Conservation (phyloP, 2,329 filamentous ascomycete genomes). For the Teratosphaeriaceae sp. region DNA sequence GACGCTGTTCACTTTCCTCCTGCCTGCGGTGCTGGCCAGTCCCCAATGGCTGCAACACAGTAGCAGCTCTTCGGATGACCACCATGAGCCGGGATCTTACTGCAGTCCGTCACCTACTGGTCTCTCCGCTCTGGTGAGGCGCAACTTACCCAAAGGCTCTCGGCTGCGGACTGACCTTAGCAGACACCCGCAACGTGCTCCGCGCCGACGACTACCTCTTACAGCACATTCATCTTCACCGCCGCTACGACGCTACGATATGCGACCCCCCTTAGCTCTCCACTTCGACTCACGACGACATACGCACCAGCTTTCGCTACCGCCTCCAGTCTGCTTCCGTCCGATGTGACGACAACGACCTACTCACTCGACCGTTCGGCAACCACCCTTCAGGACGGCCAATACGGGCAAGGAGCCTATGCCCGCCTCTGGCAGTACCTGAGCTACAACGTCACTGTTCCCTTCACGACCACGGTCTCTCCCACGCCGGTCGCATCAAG, state of each 20-base stretch:
- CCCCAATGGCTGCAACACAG: background rate
- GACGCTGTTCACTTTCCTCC: background rate
- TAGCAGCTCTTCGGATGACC: background rate
- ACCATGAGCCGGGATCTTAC: background rate
- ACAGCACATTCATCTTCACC: constrained; percentile 16
- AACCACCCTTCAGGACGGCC: constrained; percentile 14
- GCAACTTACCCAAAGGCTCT: too few relatives aligned
- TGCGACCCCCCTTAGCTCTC: constrained; percentile 15
- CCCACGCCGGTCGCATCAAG: constrained; percentile 26
- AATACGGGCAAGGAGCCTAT: constrained; percentile 18
- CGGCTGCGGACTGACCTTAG: background rate
- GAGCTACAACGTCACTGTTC: constrained; percentile 15
- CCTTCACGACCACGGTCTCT: constrained; percentile 22
- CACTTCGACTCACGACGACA: constrained; percentile 12
- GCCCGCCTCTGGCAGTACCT: constrained; percentile 15
- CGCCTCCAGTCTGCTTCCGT: constrained; percentile 14
- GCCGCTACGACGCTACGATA: constrained; percentile 15
- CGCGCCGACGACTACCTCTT: constrained; percentile 9
- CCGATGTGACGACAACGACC: constrained; percentile 12
- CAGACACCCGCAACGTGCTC: constrained; percentile 14
- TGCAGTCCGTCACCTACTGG: background rate
- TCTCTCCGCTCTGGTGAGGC: background rate
- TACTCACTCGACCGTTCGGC: constrained; percentile 15
- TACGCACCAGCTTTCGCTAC: constrained; percentile 15
- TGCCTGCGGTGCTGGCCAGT: constrained; percentile 1